Evolutionary conservation across 108 stramenopile species (phyloP).

Genomic region (Pseudonitzschia pungens): DNA sequence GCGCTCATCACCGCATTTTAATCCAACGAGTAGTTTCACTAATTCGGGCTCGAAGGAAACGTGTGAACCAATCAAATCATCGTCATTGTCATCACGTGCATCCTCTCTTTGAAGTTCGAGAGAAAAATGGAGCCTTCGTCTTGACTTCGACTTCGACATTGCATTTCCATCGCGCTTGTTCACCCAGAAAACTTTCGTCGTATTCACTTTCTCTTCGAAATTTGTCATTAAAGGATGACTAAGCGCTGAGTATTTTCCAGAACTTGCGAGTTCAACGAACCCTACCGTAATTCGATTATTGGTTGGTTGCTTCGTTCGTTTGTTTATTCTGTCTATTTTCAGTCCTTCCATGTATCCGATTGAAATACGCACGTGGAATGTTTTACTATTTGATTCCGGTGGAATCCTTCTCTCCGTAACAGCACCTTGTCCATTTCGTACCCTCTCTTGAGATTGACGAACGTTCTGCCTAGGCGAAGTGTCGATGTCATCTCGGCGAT

Average conservation of each 20-base stretch:
- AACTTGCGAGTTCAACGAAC: constrained; percentile 27
- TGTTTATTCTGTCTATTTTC: constrained; percentile 12
- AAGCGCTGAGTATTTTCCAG: constrained; percentile 27
- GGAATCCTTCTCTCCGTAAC: too few relatives aligned
- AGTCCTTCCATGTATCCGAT: constrained; percentile 31
- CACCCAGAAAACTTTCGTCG: constrained; percentile 23
- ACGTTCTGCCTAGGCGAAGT: too few relatives aligned
- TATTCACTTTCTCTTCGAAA: constrained; percentile 13
- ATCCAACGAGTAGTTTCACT: constrained; percentile 38
- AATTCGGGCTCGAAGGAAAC: constrained; percentile 22
- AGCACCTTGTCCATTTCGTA: not conserved
- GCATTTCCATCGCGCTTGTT: constrained; percentile 7
- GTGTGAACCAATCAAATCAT: constrained; percentile 8
- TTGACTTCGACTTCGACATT: constrained; percentile 2
- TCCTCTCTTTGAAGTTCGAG: constrained; percentile 18
- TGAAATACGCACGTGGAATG: constrained; percentile 35
- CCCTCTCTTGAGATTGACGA: not conserved
- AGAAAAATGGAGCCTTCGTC: constrained; percentile 26
- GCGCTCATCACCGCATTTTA: constrained; percentile 37
- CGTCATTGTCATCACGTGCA: constrained; percentile 7
- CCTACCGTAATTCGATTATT: constrained; percentile 24
- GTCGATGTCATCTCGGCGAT: too few relatives aligned
- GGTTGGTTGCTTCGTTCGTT: constrained; percentile 4
- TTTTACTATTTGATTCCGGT: too few relatives aligned
- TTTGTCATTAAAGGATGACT: constrained; percentile 26